Conservation (phyloP, 164 flowering plant species). For the Piper betle region DNA sequence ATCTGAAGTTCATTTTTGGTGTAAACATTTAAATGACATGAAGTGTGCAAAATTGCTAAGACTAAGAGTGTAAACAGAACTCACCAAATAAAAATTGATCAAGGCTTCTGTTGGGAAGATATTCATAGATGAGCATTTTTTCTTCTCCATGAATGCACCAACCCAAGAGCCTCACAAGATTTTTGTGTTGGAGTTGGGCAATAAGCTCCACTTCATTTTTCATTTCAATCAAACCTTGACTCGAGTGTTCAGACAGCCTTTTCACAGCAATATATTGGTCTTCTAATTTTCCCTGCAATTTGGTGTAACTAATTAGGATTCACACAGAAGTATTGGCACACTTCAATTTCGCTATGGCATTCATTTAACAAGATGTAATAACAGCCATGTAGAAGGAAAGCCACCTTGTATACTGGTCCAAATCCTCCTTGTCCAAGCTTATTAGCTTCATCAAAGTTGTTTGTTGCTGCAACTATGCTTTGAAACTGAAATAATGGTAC, state of each 20-base stretch:
- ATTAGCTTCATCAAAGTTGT: conserved; percentile 4
- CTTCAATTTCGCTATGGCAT: too few relatives aligned
- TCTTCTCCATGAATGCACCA: too few relatives aligned
- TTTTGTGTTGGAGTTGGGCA: conserved; percentile 4
- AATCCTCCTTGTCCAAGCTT: conserved; percentile 5
- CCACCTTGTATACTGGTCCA: conserved; percentile 3
- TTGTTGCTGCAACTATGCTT: background rate
- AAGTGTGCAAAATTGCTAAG: too few relatives aligned
- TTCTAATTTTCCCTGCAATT: background rate
- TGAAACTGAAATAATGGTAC: conserved; percentile 5
- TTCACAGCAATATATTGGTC: background rate
- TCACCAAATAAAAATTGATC: background rate
- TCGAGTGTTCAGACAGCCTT: background rate
- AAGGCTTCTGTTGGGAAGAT: background rate
- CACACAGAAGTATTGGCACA: too few relatives aligned
- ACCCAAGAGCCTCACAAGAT: conserved; percentile 1
- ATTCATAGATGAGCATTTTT: too few relatives aligned
- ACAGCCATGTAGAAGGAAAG: too few relatives aligned
- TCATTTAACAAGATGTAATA: too few relatives aligned
- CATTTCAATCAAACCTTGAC: background rate
- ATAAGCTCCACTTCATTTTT: background rate
- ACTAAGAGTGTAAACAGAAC: too few relatives aligned
- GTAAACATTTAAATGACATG: too few relatives aligned
- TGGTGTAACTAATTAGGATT: background rate
- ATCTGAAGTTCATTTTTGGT: too few relatives aligned